phyloP scores from a whole-genome alignment of 2,329 filamentous ascomycete species.

The Epichloe typhina region DNA sequence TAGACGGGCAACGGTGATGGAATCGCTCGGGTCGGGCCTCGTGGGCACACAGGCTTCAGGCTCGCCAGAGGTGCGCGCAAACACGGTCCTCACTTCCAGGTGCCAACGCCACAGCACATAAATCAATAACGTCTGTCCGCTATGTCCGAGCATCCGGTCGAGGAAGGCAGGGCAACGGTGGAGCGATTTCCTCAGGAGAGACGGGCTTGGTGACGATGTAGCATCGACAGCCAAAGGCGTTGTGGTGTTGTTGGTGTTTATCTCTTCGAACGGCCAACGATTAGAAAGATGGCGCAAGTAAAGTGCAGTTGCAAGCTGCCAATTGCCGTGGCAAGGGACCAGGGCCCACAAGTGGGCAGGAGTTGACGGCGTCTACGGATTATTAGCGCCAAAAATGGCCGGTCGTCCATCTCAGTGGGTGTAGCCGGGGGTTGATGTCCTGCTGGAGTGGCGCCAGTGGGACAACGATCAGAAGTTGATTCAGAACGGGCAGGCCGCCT shows the following conservation, averaged over 20 bases:
- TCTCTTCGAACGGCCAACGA: not conserved
- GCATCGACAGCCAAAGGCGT: not conserved
- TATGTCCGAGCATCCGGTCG: not conserved
- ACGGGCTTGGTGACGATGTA: not conserved
- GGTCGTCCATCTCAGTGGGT: no score
- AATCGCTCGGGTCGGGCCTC: not conserved
- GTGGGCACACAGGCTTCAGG: not conserved
- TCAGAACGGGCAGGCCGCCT: not conserved
- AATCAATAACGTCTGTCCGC: not conserved
- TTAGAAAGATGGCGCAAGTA: not conserved
- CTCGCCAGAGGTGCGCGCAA: not conserved
- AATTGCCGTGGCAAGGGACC: no score
- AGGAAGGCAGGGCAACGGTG: not conserved
- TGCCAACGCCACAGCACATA: not conserved
- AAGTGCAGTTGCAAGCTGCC: not conserved
- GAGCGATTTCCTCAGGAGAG: not conserved
- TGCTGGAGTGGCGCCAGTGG: not conserved
- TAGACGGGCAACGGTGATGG: not conserved
- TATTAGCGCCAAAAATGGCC: not conserved
- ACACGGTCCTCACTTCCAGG: not conserved
- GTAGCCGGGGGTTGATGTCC: not conserved
- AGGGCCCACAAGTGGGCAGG: not conserved
- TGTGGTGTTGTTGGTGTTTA: not conserved
- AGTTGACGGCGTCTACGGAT: not conserved
- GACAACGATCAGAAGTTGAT: not conserved